Evolutionary conservation across 1,284 basidiomycete genomes (phyloP).

Genomic region (Meira nashicola): DNA sequence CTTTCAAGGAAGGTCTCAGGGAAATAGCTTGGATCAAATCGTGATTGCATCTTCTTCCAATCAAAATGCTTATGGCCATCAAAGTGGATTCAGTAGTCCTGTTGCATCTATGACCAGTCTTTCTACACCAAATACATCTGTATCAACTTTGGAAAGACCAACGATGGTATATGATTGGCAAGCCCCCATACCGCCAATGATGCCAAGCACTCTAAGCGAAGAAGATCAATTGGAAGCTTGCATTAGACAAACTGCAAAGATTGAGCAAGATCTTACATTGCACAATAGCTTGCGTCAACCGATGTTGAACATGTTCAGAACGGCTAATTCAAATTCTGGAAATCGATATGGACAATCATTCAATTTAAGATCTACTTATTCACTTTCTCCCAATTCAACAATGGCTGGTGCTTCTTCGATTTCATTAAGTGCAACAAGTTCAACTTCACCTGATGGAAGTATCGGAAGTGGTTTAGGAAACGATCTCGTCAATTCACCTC

Average conservation of each 20-base stretch:
- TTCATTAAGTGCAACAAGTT: not conserved
- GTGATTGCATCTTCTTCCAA: not conserved
- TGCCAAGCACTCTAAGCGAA: slow-evolving; percentile 80
- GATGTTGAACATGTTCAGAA: slow-evolving; percentile 73
- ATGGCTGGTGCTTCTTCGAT: not conserved
- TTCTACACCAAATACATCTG: not conserved
- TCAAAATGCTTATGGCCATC: too few species aligned
- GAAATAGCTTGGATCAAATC: too few species aligned
- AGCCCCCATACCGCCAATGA: slow-evolving; percentile 72
- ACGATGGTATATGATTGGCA: slow-evolving; percentile 92
- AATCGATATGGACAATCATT: slow-evolving; percentile 68
- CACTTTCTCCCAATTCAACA: slow-evolving; percentile 71
- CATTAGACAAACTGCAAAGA: slow-evolving; percentile 47
- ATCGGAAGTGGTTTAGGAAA: slow-evolving; percentile 3
- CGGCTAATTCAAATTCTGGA: slow-evolving; percentile 61
- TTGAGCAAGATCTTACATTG: slow-evolving; percentile 72
- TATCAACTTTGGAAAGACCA: slow-evolving; percentile 55
- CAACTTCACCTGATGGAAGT: not conserved
- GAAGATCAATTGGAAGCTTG: slow-evolving; percentile 63
- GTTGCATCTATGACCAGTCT: not conserved
- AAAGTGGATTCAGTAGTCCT: slow-evolving; percentile 4
- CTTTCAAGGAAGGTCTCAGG: too few species aligned
- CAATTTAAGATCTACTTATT: slow-evolving; percentile 92
- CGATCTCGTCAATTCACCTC: too few species aligned
- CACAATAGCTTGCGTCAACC: slow-evolving; percentile 80